Base-by-base conservation (phyloP, 306 rosid genomes). In the Argentina anserina region DNA sequence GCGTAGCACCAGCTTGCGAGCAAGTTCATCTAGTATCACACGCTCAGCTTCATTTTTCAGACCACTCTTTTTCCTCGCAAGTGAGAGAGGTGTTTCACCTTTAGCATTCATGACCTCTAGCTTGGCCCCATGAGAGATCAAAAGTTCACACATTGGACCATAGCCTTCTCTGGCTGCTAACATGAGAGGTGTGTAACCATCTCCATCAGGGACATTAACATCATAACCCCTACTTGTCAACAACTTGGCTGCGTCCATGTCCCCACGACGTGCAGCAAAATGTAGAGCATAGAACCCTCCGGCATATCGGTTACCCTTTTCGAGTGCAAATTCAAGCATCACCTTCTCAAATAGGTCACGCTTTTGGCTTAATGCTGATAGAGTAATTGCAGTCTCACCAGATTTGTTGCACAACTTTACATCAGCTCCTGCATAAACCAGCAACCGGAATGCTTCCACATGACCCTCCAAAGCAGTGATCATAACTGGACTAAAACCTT, bases 91-190 rank as follows among this genome's bases (percentile, higher is more conserved):
- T 0, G 96, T 90, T 86, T 93, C 92, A 1, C 97, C 98, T 71
- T 83, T 81, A 3, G 85, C 67, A 76, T 78, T 93, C 76, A 77
- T 83, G 12, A 69, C 75, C 50, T 82, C 84, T 18, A 81, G 77
- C 42, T 78, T 52, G 59, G 98, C 93, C 9, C 98, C 96, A 4
- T 45, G 73, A 45, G 88, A 89, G 56, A 93, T 81, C 82, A 93
- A 84, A 74, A 85, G 82, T 67, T 81, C 75, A 53, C 98, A 93
- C 69, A 85, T 79, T 45, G 86, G 61, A 9, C 87, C 90, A 69
- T 89, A 87, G 74, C 96, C 92, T 85, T 88, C 96, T 79, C 92
- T 89, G 43, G 98, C 97, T 26, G 98, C 98, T 74, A 89, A 61
- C 96, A 93, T 91, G 75, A 93, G 94, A 0, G 98, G 96, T 52